phyloP scores from a whole-genome alignment of 2,329 filamentous ascomycete genomes.

The Aspergillus melleus region DNA sequence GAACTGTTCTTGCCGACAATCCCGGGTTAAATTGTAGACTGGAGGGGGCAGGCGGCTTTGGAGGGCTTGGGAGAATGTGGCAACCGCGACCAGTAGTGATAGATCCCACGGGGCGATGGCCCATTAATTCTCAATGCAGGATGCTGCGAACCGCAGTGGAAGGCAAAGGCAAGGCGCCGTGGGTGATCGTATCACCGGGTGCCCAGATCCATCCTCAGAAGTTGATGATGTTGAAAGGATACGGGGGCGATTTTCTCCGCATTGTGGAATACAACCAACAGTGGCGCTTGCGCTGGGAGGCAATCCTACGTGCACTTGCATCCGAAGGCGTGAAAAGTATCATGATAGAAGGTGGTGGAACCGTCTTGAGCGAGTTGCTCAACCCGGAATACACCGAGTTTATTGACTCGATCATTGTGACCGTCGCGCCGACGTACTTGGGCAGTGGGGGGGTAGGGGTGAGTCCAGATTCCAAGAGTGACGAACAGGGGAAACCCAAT shows the following conservation, averaged over 20 bases:
- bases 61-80: constrained; percentile 50
- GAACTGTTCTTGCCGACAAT: constrained; percentile 81
- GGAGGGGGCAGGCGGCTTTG: constrained; percentile 58
- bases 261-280: constrained; percentile 40
- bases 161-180: constrained; percentile 71
- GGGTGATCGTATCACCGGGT: constrained; percentile 60
- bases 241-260: constrained; percentile 48
- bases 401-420: constrained; percentile 78
- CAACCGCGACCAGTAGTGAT: constrained; percentile 82
- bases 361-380: constrained; percentile 80
- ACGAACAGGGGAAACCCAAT: constrained; percentile 52
- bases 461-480: constrained; percentile 62
- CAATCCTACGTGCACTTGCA: constrained; percentile 60
- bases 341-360: constrained; percentile 88
- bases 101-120: constrained; percentile 77
- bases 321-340: constrained; percentile 68
- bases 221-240: constrained; percentile 45
- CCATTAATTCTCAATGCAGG: constrained; percentile 59
- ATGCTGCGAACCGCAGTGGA: constrained; percentile 65
- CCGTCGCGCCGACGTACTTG: constrained; percentile 87
- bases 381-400: constrained; percentile 59
- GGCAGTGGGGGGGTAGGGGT: constrained; percentile 79
- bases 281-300: constrained; percentile 61
- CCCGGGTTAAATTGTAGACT: constrained; percentile 83
- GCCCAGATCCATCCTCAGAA: constrained; percentile 49